Evolutionary conservation across 257 asterid species (phyloP).

Genomic region (Datura wrightii): DNA sequence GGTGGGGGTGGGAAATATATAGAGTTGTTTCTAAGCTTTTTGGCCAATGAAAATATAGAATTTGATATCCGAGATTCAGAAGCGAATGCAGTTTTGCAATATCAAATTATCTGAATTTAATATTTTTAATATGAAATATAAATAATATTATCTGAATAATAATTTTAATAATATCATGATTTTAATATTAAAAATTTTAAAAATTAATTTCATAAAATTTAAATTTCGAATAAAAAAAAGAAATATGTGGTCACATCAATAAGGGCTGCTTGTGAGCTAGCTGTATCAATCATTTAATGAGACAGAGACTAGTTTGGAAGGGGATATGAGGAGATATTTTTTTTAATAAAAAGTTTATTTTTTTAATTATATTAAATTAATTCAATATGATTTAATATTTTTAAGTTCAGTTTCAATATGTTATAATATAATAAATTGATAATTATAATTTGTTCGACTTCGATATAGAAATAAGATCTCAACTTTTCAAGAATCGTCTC

Average conservation of each 20-base stretch:
- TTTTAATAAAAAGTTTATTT: neutral
- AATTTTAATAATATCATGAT: too few species aligned
- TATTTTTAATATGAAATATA: neutral
- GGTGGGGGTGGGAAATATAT: conserved; percentile 27
- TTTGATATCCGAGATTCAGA: neutral
- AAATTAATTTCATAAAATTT: neutral
- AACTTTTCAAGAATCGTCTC: too few species aligned
- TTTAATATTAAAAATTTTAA: neutral
- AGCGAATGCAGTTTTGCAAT: neutral
- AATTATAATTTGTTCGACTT: too few species aligned
- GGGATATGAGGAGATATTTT: conserved; percentile 40
- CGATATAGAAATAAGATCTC: too few species aligned
- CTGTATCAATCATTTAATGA: conserved; percentile 42
- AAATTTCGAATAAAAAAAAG: neutral
- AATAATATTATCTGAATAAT: too few species aligned
- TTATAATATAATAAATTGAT: too few species aligned
- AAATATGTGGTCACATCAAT: neutral
- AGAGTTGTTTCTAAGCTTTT: conserved; percentile 31
- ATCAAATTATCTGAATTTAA: neutral
- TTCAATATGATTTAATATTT: too few species aligned
- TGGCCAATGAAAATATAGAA: conserved; percentile 37
- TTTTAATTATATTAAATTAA: too few species aligned
- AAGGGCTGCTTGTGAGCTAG: neutral
- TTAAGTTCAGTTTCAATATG: too few species aligned
- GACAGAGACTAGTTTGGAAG: conserved; percentile 42